Evolutionary conservation across 805 yeast genomes (phyloP), one percentile per base, ranked within the genome.

Genomic region (Lachancea sp.): DNA sequence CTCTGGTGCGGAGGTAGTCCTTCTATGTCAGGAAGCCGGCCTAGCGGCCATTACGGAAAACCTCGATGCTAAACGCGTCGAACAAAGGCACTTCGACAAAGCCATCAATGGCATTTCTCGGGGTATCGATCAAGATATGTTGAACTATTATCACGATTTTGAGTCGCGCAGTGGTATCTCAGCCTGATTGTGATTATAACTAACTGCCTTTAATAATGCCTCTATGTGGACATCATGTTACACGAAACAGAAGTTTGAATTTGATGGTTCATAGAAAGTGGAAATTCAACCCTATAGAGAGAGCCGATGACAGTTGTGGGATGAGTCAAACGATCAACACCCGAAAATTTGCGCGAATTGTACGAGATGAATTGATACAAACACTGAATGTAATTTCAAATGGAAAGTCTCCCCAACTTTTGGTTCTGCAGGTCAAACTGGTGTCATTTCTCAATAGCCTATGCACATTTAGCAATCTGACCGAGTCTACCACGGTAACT

Each of bases 1-100:
- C 55, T 88, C 97, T 0, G 99, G 99, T 26, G 96, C 97, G 0
- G 98, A 92, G 61, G 85, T 92, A 28, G 95, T 89, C 0, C 70
- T 88, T 16, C 60, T 90, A 16, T 86, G 96, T 52, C 97, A 89
- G 60, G 97, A 90, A 61, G 96, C 97, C 0, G 98, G 98, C 2
- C 65, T 92, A 9, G 77, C 83, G n/a, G 96, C 97, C 0, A 79
- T 92, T 43, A 87, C 86, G 81, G 96, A 86, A 50, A 65, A 83
- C 46, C 61, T 72, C 5, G 65, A 76, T 3, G 72, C 83, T 7
- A 54, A 55, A 1, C 49, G 51, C 5, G 94, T 89, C 0, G 60
- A 62, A n/a, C 69, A 67, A 45, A 66, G 67, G 23, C 96, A 92
- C 58, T 88, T 87, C 51, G 78, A 74, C 20, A 70, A 68, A 40